Percentiles rank a stretch among this genome's conserved stretches.
phyloP scores from a whole-genome alignment of 257 asterid species.

The Paulownia fortunei region DNA sequence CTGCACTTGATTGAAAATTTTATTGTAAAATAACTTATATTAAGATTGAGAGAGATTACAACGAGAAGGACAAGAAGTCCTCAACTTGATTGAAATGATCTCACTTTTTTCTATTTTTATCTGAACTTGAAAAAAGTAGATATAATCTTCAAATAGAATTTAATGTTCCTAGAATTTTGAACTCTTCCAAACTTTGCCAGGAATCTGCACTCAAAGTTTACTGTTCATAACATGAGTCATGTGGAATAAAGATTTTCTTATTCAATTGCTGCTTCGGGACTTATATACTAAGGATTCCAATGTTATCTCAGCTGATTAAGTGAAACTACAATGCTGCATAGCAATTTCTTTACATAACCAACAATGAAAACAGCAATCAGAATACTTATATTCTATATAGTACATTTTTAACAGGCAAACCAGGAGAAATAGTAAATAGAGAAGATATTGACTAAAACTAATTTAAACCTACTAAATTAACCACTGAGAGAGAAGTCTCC shows the following conservation, averaged over 20 bases:
- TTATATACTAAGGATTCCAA: background rate
- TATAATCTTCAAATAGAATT: background rate
- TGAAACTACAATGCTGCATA: background rate
- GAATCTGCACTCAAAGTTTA: background rate
- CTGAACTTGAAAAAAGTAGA: slow-evolving; percentile 12
- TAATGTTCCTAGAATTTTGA: background rate
- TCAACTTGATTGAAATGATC: background rate
- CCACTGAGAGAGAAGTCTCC: background rate
- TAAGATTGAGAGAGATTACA: background rate
- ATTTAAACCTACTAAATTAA: background rate
- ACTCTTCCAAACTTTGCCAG: background rate
- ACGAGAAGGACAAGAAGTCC: background rate
- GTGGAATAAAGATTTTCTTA: background rate
- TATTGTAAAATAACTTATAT: background rate
- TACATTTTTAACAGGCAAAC: background rate
- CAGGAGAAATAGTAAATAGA: background rate
- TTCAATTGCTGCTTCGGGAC: background rate
- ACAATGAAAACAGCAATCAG: background rate
- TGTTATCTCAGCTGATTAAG: background rate
- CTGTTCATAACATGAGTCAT: background rate
- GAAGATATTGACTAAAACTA: background rate
- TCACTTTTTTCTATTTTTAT: background rate
- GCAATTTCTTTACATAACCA: slow-evolving; percentile 2
- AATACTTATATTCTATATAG: background rate
- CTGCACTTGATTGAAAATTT: background rate